These are phyloP conservation scores for Suaeda aralocaspica DNA, from an alignment of 148 eudicot species.

Conservation along the genomic window DNA sequence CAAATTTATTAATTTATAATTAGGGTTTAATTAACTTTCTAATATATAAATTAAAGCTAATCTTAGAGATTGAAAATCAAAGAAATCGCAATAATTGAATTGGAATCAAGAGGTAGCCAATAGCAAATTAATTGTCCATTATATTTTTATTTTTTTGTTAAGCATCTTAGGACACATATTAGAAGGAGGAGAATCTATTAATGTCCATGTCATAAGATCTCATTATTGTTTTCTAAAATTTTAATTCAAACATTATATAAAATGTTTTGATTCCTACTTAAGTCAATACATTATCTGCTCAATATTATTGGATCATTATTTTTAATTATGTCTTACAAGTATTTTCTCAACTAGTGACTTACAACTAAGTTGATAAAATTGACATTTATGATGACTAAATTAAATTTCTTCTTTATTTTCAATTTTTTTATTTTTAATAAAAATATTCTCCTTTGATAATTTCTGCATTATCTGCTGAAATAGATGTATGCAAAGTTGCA, in stretches of 20 bases:
- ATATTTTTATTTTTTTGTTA: background rate
- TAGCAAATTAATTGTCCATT: background rate
- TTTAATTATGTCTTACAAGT: background rate
- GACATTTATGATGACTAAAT: slow-evolving; percentile 11
- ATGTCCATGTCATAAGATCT: slow-evolving; percentile 13
- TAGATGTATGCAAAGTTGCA: too few species aligned
- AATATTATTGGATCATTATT: slow-evolving; percentile 7
- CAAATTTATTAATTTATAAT: too few species aligned
- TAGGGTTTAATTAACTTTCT: too few species aligned
- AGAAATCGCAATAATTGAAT: too few species aligned
- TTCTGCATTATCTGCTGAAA: slow-evolving; percentile 5
- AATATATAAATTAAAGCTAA: too few species aligned
- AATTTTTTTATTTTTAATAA: background rate
- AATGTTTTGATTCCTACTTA: slow-evolving; percentile 19
- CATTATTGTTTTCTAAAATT: slow-evolving; percentile 8
- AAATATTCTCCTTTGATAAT: background rate
- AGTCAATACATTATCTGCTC: slow-evolving; percentile 26
- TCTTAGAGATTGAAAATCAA: too few species aligned
- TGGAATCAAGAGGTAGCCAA: slow-evolving; percentile 7
- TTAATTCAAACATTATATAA: slow-evolving; percentile 13
- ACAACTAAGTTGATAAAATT: slow-evolving; percentile 19
- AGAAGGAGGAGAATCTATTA: slow-evolving; percentile 23
- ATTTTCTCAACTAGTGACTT: slow-evolving; percentile 16
- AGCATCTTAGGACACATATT: slow-evolving; percentile 19
- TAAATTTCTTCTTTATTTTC: background rate